Evolutionary conservation across 495 filamentous ascomycete genomes (phyloP).

Genomic region (Penicillium crystallinum): DNA sequence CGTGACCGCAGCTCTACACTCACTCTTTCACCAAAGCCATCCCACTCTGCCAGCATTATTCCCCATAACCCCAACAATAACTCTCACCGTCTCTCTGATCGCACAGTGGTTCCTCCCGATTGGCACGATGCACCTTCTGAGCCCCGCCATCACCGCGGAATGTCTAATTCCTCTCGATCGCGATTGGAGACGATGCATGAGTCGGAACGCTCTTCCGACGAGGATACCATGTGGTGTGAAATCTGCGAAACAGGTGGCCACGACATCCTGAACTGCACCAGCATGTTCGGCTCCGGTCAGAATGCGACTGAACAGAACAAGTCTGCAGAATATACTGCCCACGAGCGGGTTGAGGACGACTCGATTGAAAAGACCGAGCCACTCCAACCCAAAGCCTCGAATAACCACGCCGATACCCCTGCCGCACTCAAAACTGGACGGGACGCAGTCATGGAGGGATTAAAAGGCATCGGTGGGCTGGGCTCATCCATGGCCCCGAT

Average conservation of each 20-base stretch:
- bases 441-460: conserved; percentile 59
- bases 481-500: conserved; percentile 44
- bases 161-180: conserved; percentile 30
- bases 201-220: conserved; percentile 66
- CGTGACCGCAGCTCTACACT: conserved; percentile 41
- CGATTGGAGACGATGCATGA: conserved; percentile 59
- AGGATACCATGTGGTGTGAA: conserved; percentile 87
- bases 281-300: conserved; percentile 60
- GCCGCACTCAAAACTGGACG: conserved; percentile 36
- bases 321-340: conserved; percentile 18
- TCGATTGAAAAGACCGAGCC: conserved; percentile 4
- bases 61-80: conserved; percentile 25
- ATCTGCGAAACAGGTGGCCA: conserved; percentile 93
- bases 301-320: conserved; percentile 17
- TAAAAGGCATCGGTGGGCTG: conserved; percentile 50
- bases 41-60: conserved; percentile 30
- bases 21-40: conserved; percentile 37
- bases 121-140: conserved; percentile 36
- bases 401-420: conserved; percentile 15
- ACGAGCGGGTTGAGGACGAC: conserved; percentile 12
- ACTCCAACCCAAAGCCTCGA: conserved; percentile 6
- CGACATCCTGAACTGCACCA: conserved; percentile 89
- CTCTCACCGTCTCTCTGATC: conserved; percentile 42
- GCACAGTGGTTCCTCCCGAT: conserved; percentile 41
- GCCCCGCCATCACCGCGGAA: conserved; percentile 30